Conservation (phyloP, 1,139 yeast species). For the Arxiozyma heterogenica region DNA sequence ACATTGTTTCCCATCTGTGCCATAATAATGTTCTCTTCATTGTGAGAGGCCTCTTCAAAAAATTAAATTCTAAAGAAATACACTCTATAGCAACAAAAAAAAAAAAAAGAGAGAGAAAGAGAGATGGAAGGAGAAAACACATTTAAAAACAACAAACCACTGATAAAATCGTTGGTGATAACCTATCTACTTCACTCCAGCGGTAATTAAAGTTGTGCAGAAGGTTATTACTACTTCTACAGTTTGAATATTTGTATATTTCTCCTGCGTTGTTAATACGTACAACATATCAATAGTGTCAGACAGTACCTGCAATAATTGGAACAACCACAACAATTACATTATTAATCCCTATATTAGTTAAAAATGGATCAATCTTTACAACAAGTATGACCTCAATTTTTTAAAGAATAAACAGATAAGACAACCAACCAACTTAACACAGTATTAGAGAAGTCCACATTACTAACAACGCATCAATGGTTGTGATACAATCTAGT, state of each 20-base stretch:
- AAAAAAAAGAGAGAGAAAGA: too few relatives aligned
- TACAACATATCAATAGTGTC: neutral
- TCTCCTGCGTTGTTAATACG: neutral
- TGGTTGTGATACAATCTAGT: neutral
- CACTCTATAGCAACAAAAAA: too few relatives aligned
- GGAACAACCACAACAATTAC: neutral
- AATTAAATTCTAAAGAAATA: too few relatives aligned
- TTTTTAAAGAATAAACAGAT: neutral
- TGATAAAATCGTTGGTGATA: too few relatives aligned
- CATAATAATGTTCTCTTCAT: neutral
- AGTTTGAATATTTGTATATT: neutral
- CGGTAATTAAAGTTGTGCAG: too few relatives aligned
- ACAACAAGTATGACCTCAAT: neutral
- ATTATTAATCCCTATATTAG: neutral
- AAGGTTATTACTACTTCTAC: neutral
- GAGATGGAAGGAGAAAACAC: too few relatives aligned
- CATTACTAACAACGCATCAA: neutral
- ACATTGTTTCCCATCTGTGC: neutral
- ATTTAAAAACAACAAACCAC: too few relatives aligned
- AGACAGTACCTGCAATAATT: neutral
- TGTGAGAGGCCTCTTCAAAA: neutral
- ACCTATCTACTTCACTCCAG: too few relatives aligned
- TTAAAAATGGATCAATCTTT: conserved; percentile 1
- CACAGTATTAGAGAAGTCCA: neutral
- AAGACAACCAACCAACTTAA: neutral